Conservation (phyloP, 306 rosid species). For the Begonia masoniana region DNA sequence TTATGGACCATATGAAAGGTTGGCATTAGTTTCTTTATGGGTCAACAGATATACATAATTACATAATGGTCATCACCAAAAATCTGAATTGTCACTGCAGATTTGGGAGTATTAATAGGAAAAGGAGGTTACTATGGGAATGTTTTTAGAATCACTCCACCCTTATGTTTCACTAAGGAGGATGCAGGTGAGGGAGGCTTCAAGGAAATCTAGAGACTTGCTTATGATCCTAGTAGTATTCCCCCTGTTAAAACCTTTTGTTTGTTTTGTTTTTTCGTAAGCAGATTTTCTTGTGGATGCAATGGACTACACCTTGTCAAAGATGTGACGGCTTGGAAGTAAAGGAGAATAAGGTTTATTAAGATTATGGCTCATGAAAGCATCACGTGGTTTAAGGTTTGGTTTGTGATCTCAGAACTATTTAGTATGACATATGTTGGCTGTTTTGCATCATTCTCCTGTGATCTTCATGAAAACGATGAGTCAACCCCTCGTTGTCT, state of each 20-base stretch:
- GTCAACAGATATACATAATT: not conserved
- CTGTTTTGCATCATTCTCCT: slow-evolving; percentile 10
- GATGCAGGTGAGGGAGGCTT: slow-evolving; percentile 54
- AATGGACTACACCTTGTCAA: slow-evolving; percentile 60
- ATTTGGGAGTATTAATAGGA: slow-evolving; percentile 73
- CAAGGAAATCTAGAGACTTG: not conserved
- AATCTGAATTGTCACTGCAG: slow-evolving; percentile 17
- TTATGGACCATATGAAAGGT: slow-evolving; percentile 86
- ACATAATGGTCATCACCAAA: not conserved
- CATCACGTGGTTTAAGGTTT: no score
- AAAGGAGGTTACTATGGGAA: slow-evolving; percentile 85
- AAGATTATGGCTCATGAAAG: no score
- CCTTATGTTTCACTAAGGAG: slow-evolving; percentile 73
- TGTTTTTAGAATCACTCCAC: slow-evolving; percentile 91
- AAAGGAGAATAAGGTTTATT: slow-evolving; percentile 12
- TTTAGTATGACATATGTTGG: slow-evolving; percentile 1
- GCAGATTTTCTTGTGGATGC: slow-evolving; percentile 78
- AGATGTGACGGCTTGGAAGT: slow-evolving; percentile 28
- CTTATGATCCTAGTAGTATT: not conserved
- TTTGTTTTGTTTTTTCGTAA: slow-evolving; percentile 6
- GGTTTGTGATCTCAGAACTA: no score
- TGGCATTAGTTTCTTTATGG: slow-evolving; percentile 4
- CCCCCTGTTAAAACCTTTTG: not conserved
- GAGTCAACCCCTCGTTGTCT: slow-evolving; percentile 65
- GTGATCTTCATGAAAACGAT: slow-evolving; percentile 15